Evolutionary conservation across 768 basidiomycete genomes (phyloP), one percentile per base, ranked within the genome.

Genomic region (Phylloporus arenicola): DNA sequence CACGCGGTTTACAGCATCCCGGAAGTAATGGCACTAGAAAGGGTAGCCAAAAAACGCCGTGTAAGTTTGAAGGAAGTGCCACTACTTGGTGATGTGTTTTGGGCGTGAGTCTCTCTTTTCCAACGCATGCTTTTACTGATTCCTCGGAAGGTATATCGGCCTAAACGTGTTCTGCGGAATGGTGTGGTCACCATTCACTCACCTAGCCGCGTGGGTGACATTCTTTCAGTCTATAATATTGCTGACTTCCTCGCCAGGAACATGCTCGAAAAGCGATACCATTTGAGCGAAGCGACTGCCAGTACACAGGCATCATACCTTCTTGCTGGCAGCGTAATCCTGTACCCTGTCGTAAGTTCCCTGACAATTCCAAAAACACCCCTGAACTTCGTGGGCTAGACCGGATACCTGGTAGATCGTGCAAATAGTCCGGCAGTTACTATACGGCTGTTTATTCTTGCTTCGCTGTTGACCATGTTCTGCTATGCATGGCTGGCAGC

Each of bases 161-260:
- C 59, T 88, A n/a, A 90, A 90, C 54, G 64, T 89, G 12, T 69
- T 89, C 14, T 91, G 84, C 52, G 88, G 88, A 16, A 72, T 80
- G 52, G 80, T 88, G 31, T 90, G 88, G 88, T 71, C 80, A 3
- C 88, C 88, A 3, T 88, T 88, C 62, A 80, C 79, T 11, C 86
- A 89, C 60, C 79, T 91, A 38, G 80, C 84, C 12, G 74, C 88
- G 86, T 87, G 60, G 60, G 82, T 7, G 4, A 42, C n/a, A 20
- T 40, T 42, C 33, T 27, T 41, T n/a, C 4, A 13, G 10, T 41
- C 16, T 41, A 31, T 34, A 11, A 31, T 10, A 3, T 47, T 42
- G 34, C 57, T 49, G 50, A 57, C 16, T 17, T 13, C 10, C 39
- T 37, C 25, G 11, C 14, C 53, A 89, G 87, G 24, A 88, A 88